These are phyloP conservation scores for Bauhinia variegata DNA, from an alignment of 306 rosid species.

Conservation along the genomic window DNA sequence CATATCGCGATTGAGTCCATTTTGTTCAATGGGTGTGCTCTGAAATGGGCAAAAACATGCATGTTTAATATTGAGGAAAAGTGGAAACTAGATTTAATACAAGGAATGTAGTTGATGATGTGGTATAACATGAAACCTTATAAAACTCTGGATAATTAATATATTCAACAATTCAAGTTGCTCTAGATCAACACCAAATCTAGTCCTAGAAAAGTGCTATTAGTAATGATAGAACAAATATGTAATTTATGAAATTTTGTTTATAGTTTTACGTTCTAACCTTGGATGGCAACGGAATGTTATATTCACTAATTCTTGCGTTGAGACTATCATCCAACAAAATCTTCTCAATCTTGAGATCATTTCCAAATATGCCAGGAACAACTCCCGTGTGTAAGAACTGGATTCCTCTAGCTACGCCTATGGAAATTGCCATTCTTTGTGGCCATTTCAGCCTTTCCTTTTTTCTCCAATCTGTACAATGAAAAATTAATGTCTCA, in stretches of 20 bases:
- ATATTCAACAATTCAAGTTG: too few relatives aligned
- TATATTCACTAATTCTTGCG: slow-evolving; percentile 73
- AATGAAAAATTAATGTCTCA: slow-evolving; percentile 26
- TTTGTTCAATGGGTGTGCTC: slow-evolving; percentile 33
- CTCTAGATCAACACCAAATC: too few relatives aligned
- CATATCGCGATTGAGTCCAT: slow-evolving; percentile 13
- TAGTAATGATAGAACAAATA: too few relatives aligned
- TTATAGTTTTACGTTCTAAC: slow-evolving; percentile 37
- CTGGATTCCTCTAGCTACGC: slow-evolving; percentile 75
- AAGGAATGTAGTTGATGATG: too few relatives aligned
- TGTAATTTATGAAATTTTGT: background rate
- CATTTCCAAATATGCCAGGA: slow-evolving; percentile 73
- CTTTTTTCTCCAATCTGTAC: slow-evolving; percentile 70
- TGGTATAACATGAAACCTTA: too few relatives aligned
- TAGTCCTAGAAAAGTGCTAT: too few relatives aligned
- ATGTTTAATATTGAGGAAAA: background rate
- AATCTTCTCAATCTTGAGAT: slow-evolving; percentile 63
- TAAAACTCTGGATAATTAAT: too few relatives aligned
- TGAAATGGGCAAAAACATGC: slow-evolving; percentile 28
- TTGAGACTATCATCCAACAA: slow-evolving; percentile 70
- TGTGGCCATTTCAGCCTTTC: slow-evolving; percentile 88
- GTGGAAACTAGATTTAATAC: too few relatives aligned
- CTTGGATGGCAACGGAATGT: slow-evolving; percentile 66
- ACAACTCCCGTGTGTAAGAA: slow-evolving; percentile 69
- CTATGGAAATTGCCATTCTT: slow-evolving; percentile 75